Conservation (phyloP, 164 flowering plant genomes). For the Warburgia ugandensis region DNA sequence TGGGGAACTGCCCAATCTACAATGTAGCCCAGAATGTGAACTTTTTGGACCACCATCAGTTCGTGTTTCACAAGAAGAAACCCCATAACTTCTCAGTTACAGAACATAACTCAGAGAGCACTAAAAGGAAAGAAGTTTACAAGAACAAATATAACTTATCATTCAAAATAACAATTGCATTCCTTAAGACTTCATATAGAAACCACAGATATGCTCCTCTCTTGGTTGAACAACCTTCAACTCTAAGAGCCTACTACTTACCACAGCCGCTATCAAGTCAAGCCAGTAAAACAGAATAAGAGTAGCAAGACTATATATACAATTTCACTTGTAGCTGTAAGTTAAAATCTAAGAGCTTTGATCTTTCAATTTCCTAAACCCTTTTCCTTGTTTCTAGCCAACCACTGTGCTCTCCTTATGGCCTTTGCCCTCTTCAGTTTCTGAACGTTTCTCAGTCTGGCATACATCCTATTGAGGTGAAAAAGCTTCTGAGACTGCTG, state of each 20-base stretch:
- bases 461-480: constrained; percentile 36
- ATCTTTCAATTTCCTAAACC: constrained; percentile 17
- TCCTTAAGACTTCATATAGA: too few relatives aligned
- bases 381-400: constrained; percentile 17
- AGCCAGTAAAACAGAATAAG: neutral
- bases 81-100: too few relatives aligned
- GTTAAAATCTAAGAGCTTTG: too few relatives aligned
- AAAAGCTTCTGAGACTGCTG: constrained; percentile 51
- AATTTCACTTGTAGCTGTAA: neutral
- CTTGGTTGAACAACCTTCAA: constrained; percentile 26
- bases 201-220: constrained; percentile 8
- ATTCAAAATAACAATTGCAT: too few relatives aligned
- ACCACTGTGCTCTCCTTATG: constrained; percentile 26
- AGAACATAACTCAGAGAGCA: too few relatives aligned
- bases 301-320: neutral
- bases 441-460: constrained; percentile 27
- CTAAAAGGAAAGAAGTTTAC: too few relatives aligned
- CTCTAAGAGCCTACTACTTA: constrained; percentile 13
- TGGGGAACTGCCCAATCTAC: too few relatives aligned
- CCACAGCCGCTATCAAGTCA: neutral
- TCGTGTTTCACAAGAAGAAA: too few relatives aligned
- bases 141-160: too few relatives aligned
- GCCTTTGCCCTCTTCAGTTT: constrained; percentile 33
- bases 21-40: too few relatives aligned
- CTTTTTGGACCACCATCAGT: too few relatives aligned